Conservation (phyloP, 2,329 filamentous ascomycete species). For the Penicillium fuscoglaucum region DNA sequence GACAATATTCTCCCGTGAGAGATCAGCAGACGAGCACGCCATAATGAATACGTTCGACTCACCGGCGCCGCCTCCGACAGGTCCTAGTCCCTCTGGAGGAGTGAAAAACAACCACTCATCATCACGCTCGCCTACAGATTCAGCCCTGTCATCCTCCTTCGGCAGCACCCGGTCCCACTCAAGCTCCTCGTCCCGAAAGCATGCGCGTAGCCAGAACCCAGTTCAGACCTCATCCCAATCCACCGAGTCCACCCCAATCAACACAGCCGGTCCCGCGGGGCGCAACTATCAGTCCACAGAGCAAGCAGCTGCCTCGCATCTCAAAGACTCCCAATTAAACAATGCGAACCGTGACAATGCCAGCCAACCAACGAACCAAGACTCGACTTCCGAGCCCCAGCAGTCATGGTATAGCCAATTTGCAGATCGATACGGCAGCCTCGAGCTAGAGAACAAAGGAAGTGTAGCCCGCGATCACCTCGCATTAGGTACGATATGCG, state of each 20-base stretch:
- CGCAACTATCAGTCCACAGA: slow-evolving; percentile 38
- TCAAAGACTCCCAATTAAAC: neutral
- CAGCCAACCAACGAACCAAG: slow-evolving; percentile 4
- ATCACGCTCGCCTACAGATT: slow-evolving; percentile 25
- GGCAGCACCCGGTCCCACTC: slow-evolving; percentile 27
- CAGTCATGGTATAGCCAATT: slow-evolving; percentile 50
- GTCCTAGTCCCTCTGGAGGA: slow-evolving; percentile 8
- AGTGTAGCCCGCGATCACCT: slow-evolving; percentile 66
- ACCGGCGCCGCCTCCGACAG: slow-evolving; percentile 25
- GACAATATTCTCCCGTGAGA: slow-evolving; percentile 9
- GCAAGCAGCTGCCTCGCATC: neutral
- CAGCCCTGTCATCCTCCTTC: slow-evolving; percentile 25
- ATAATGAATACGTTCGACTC: slow-evolving; percentile 37
- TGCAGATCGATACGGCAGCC: slow-evolving; percentile 60
- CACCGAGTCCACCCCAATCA: slow-evolving; percentile 38
- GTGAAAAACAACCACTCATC: slow-evolving; percentile 22
- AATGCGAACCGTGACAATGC: slow-evolving; percentile 3
- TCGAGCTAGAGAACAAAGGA: slow-evolving; percentile 67
- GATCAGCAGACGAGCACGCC: slow-evolving; percentile 32
- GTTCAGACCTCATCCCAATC: slow-evolving; percentile 9
- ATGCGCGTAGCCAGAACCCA: slow-evolving; percentile 20
- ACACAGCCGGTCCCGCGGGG: slow-evolving; percentile 20
- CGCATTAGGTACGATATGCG: slow-evolving; percentile 53
- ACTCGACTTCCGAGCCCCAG: slow-evolving; percentile 17
- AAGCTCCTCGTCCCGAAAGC: slow-evolving; percentile 21